Conservation (phyloP, 2,329 filamentous ascomycete species). For the Cercospora sesami region DNA sequence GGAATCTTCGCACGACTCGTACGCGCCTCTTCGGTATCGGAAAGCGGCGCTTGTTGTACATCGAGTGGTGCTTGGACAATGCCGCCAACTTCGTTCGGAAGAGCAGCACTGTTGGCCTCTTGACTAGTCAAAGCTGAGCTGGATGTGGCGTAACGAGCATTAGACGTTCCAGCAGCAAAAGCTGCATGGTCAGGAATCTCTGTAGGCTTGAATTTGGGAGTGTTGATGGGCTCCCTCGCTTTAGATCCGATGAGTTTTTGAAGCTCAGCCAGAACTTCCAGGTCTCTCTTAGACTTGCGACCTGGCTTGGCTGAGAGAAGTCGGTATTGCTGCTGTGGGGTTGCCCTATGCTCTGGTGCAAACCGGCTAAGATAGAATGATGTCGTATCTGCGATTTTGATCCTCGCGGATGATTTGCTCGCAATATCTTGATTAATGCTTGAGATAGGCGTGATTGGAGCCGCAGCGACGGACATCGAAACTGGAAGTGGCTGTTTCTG, state of each 20-base stretch:
- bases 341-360: constrained; percentile 7
- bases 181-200: not conserved
- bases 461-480: not conserved
- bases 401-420: not conserved
- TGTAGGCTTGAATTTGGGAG: not conserved
- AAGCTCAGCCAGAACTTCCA: constrained; percentile 13
- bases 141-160: not conserved
- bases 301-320: constrained; percentile 8
- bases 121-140: not conserved
- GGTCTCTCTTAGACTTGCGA: constrained; percentile 14
- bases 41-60: not conserved
- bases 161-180: not conserved
- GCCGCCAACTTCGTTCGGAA: not conserved
- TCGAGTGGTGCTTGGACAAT: not conserved
- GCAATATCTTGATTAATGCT: not conserved
- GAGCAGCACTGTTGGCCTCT: not conserved
- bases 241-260: constrained; percentile 4
- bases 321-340: constrained; percentile 12
- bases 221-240: not conserved
- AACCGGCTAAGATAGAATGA: constrained; percentile 9
- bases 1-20: not conserved
- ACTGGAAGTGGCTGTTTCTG: not conserved
- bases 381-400: not conserved
- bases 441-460: not conserved
- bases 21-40: not conserved